Evolutionary conservation across 805 yeast species (phyloP), one percentile per base, ranked within the genome.

Genomic region (Pichia nanzhaoensis): DNA sequence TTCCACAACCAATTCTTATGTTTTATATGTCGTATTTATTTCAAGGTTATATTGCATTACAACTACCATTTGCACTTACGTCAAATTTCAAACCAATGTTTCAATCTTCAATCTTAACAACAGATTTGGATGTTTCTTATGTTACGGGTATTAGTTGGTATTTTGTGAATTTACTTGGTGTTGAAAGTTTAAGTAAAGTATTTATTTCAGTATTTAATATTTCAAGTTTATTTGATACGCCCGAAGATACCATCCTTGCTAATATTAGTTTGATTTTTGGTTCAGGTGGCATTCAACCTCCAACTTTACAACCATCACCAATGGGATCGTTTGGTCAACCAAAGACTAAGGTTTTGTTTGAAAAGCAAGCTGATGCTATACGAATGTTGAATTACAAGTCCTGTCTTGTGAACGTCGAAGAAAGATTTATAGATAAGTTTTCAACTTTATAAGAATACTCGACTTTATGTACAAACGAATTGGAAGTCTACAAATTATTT

Each of bases 141-240:
- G 98, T 93, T 16, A 82, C 93, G 32, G 81, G 96, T 3, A 83
- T 93, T 18, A 88, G 97, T 5, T 93, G 98, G 98, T 93, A 91
- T 62, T 86, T 93, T 61, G 84, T 91, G 44, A 85, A 88, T 45
- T 76, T 88, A 49, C 63, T 90, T 41, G 98, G 98, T 24, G 72
- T 93, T 49, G 77, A 78, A 53, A 84, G 96, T 0, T 80, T 93
- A 1, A 84, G 44, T 18, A 39, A 30, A 28, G 24, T 42, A 10
- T 20, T 82, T 60, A 74, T 84, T 33, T 71, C 91, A 43, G 51
- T 89, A 7, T 73, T 87, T 52, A 80, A 79, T 12, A 78, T 74
- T 47, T 58, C 67, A 3, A 63, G 68, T 6, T 68, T 74, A 38
- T 77, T 70, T 2, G 67, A 70, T 37, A 69, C 70, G 36, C 60